Conservation (phyloP, 2,329 filamentous ascomycete genomes). For the Paracoccidioides lutzii region DNA sequence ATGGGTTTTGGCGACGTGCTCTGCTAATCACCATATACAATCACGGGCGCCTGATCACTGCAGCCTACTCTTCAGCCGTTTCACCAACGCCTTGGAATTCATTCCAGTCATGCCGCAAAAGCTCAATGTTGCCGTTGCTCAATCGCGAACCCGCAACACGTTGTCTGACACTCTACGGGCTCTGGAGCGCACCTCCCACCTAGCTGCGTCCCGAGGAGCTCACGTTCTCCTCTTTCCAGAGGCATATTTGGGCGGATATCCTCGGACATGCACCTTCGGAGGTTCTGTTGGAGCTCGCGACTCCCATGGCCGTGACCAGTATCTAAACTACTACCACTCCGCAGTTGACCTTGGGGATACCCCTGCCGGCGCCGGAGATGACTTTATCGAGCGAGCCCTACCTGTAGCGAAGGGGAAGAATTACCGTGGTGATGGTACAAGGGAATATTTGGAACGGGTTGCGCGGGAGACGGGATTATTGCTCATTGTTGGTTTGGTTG, state of each 20-base stretch:
- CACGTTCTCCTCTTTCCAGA: constrained; percentile 80
- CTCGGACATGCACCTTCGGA: constrained; percentile 67
- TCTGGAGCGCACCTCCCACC: constrained; percentile 49
- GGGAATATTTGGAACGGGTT: constrained; percentile 66
- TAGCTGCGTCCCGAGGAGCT: constrained; percentile 47
- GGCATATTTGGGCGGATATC: constrained; percentile 84
- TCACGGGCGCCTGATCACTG: background rate
- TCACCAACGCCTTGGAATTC: background rate
- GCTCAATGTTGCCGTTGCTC: constrained; percentile 35
- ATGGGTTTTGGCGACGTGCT: background rate
- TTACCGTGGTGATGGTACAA: constrained; percentile 57
- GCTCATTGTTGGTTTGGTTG: constrained; percentile 65
- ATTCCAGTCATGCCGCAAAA: constrained; percentile 26
- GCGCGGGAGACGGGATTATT: constrained; percentile 70
- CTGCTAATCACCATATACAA: background rate
- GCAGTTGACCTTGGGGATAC: constrained; percentile 79
- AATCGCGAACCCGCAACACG: constrained; percentile 32
- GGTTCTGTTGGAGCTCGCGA: constrained; percentile 58
- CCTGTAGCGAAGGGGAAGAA: constrained; percentile 39
- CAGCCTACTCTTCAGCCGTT: background rate
- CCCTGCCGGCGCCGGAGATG: constrained; percentile 53
- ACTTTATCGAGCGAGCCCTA: constrained; percentile 55
- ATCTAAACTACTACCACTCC: constrained; percentile 61
- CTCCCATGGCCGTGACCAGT: constrained; percentile 64
- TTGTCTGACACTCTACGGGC: constrained; percentile 49